Percentiles rank a stretch among this genome's conserved stretches.
phyloP scores from a whole-genome alignment of 805 yeast species.

The Teunomyces atbi region DNA sequence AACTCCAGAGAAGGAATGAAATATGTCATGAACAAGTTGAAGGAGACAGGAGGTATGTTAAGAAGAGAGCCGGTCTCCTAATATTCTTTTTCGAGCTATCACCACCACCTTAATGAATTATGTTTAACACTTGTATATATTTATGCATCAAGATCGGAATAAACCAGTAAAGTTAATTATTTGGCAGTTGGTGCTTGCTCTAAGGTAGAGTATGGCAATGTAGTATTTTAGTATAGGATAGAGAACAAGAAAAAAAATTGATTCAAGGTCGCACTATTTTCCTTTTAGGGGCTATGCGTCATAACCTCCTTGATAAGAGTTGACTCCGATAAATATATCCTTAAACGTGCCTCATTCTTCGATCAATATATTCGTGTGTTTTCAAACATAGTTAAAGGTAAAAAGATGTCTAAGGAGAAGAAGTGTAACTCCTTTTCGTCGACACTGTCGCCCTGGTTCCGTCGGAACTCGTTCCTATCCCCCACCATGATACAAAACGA shows the following conservation, averaged over 20 bases:
- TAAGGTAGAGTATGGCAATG: no score
- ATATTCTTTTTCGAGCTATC: no score
- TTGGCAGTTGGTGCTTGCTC: no score
- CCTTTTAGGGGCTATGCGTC: constrained; percentile 1
- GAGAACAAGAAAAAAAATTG: neutral
- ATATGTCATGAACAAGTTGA: constrained; percentile 69
- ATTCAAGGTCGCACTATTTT: constrained; percentile 2
- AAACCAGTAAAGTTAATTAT: no score
- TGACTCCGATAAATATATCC: neutral
- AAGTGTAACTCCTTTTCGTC: constrained; percentile 29
- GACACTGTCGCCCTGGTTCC: constrained; percentile 42
- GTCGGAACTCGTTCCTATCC: constrained; percentile 57
- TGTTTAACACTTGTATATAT: neutral
- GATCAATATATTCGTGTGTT: neutral
- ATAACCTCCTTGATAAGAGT: neutral
- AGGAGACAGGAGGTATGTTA: constrained; percentile 23
- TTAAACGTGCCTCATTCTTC: neutral
- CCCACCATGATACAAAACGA: constrained; percentile 58
- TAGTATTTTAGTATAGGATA: no score
- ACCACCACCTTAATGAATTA: neutral
- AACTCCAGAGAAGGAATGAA: constrained; percentile 71
- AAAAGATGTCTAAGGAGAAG: constrained; percentile 6
- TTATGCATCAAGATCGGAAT: neutral
- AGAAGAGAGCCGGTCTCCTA: constrained; percentile 4
- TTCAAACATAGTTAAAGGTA: neutral